Conservation (phyloP, 345 rosid genomes). For the Euphorbia lathyris region DNA sequence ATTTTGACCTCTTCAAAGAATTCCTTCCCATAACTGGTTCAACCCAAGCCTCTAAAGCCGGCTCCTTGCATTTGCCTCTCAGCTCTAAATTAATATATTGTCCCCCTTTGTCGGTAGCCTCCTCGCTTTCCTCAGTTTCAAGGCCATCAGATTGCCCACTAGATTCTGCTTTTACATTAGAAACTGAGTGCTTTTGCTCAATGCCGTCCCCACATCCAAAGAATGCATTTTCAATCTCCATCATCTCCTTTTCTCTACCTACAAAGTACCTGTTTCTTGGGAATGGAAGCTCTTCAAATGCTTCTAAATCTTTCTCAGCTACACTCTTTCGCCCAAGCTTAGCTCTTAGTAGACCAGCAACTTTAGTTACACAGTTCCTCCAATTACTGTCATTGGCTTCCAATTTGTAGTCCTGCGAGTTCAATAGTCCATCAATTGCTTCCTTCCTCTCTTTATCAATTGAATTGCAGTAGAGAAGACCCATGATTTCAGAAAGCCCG, state of each 20-base stretch:
- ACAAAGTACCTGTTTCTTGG: constrained; percentile 62
- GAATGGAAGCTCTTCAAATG: constrained; percentile 69
- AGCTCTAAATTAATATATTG: constrained; percentile 65
- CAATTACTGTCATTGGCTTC: constrained; percentile 75
- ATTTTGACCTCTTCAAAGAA: constrained; percentile 56
- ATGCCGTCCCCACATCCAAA: constrained; percentile 54
- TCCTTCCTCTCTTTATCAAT: constrained; percentile 71
- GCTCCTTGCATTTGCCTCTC: constrained; percentile 57
- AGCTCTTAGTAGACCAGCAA: constrained; percentile 46
- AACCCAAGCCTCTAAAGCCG: constrained; percentile 57
- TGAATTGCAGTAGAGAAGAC: constrained; percentile 59
- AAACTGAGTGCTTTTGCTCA: constrained; percentile 46
- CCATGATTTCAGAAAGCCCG: constrained; percentile 54
- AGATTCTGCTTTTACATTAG: constrained; percentile 53
- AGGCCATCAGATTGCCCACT: constrained; percentile 79
- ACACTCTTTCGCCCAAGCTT: constrained; percentile 86
- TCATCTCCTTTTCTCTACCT: constrained; percentile 77
- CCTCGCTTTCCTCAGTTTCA: constrained; percentile 74
- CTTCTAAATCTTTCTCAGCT: constrained; percentile 47
- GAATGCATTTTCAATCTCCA: constrained; percentile 67
- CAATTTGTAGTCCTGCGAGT: constrained; percentile 71
- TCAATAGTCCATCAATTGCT: constrained; percentile 74
- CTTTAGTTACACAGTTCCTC: constrained; percentile 70
- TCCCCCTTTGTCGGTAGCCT: constrained; percentile 36
- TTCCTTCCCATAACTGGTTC: constrained; percentile 58